Percentiles rank a stretch among this genome's conserved stretches.
These are phyloP conservation scores for Protomyces macrosporus DNA, from an alignment of 1,139 yeast species.

Conservation along the genomic window DNA sequence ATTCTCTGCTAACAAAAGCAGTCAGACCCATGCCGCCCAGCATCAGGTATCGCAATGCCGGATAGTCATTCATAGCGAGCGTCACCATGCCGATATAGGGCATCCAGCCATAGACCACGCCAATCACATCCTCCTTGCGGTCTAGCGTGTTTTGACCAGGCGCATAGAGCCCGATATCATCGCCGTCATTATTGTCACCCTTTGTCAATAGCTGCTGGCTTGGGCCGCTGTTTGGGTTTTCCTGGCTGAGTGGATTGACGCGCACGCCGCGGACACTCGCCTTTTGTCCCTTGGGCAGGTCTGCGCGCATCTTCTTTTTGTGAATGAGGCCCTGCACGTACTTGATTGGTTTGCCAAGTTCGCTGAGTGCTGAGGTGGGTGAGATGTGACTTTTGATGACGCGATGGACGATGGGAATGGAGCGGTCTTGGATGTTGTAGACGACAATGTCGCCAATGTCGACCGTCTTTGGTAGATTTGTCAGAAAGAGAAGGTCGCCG, in stretches of 20 bases:
- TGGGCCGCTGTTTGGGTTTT: conserved; percentile 7
- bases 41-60: conserved; percentile 64
- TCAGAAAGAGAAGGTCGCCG: conserved; percentile 85
- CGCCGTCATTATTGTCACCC: conserved; percentile 93
- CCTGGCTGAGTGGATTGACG: conserved; percentile 32
- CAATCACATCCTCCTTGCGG: conserved; percentile 71
- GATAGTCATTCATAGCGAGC: conserved; percentile 66
- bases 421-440: conserved; percentile 74
- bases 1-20: conserved; percentile 40
- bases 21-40: conserved; percentile 60
- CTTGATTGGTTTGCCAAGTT: conserved; percentile 5
- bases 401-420: conserved; percentile 92
- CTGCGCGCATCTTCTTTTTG: not conserved
- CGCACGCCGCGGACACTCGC: conserved; percentile 2
- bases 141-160: conserved; percentile 70
- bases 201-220: conserved; percentile 61
- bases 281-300: not conserved
- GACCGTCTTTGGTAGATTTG: conserved; percentile 70
- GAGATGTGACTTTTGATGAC: conserved; percentile 71
- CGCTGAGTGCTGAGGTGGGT: conserved; percentile 33
- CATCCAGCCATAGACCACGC: conserved; percentile 83
- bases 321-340: not conserved
- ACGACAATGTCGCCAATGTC: conserved; percentile 94
- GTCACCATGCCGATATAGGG: conserved; percentile 93
- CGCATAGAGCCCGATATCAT: conserved; percentile 81